Percentiles rank a stretch among this genome's conserved stretches.
Conservation (phyloP, 805 yeast genomes). For the Torulaspora indica region DNA sequence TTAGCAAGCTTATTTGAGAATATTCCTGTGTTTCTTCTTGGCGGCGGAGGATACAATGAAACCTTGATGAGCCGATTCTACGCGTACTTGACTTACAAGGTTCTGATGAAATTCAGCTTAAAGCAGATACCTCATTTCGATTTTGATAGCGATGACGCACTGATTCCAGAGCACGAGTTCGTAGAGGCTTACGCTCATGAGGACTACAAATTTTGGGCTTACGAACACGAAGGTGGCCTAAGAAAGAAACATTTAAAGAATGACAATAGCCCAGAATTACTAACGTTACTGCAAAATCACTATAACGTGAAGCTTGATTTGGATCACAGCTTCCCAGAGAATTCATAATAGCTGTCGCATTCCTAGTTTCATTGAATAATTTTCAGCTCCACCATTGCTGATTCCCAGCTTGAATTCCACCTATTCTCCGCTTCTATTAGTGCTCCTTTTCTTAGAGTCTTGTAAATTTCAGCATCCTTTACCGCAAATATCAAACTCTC, state of each 20-base stretch:
- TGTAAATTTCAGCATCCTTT: conserved; percentile 34
- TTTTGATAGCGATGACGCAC: conserved; percentile 38
- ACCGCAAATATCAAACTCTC: conserved; percentile 39
- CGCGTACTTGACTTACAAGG: conserved; percentile 35
- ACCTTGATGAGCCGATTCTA: conserved; percentile 59
- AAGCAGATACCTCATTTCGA: conserved; percentile 2
- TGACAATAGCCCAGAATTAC: conserved; percentile 27
- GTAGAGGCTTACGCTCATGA: conserved; percentile 43
- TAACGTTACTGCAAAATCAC: conserved; percentile 5
- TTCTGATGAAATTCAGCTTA: conserved; percentile 14
- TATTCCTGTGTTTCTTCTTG: conserved; percentile 41
- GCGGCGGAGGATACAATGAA: conserved; percentile 76
- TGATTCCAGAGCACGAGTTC: conserved; percentile 50
- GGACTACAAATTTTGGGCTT: conserved; percentile 48
- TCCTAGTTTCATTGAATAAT: conserved; percentile 14
- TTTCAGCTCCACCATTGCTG: conserved; percentile 25
- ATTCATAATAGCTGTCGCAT: background rate
- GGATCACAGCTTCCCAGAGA: background rate
- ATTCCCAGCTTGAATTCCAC: conserved; percentile 78
- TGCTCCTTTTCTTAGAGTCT: conserved; percentile 61
- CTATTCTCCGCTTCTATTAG: conserved; percentile 56
- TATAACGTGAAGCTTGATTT: conserved; percentile 4
- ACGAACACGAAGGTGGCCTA: conserved; percentile 34
- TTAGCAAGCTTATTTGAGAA: conserved; percentile 27
- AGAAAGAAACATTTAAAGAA: conserved; percentile 30